Evolutionary conservation across 306 rosid species (phyloP), one percentile per base, ranked within the genome.

Genomic region (Canavalia ensiformis): DNA sequence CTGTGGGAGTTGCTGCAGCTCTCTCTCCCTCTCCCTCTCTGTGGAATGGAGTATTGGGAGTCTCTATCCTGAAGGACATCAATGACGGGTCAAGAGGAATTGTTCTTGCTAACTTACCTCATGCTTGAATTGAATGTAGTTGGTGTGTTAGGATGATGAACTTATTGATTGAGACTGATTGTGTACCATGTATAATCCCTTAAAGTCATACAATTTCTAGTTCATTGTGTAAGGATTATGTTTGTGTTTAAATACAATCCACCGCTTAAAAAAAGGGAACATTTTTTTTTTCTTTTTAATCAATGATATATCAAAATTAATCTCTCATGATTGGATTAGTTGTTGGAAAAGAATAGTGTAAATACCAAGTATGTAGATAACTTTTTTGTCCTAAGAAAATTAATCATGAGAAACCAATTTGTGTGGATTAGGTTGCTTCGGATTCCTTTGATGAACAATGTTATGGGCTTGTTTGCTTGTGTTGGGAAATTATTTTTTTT

Each of bases 1-100:
- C 54, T 87, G 84, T 80, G 85, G 77, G 82, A 75, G 78, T 81
- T 68, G 75, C 65, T 67, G 18, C 76, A 70, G 74, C 74, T n/a
- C 64, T 69, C 37, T 74, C 82, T 34, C 47, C 49, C 62, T 74
- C 82, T 34, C 47, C 49, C 51, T 33, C 10, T 8, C 45, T 8
- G 42, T 51, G 52, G 11, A 63, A 47, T 28, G 81, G 50, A 64
- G 60, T 49, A 51, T 45, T 31, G 81, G 41, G 72, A 76, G 52
- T 46, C 3, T 46, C 3, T 64, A 51, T 67, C 11, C 33, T 13
- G 75, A 57, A 41, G 13, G 72, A 44, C 18, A 67, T 28, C 8
- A 25, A 57, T 68, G 57, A 30, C 44, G 33, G 66, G 29, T 56
- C 76, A 68, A 67, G 63, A 58, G 1, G 49, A 45, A 54, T 57